Conservation (phyloP, 192 early-diverging fungal species). For the Rhizophagus sp. region DNA sequence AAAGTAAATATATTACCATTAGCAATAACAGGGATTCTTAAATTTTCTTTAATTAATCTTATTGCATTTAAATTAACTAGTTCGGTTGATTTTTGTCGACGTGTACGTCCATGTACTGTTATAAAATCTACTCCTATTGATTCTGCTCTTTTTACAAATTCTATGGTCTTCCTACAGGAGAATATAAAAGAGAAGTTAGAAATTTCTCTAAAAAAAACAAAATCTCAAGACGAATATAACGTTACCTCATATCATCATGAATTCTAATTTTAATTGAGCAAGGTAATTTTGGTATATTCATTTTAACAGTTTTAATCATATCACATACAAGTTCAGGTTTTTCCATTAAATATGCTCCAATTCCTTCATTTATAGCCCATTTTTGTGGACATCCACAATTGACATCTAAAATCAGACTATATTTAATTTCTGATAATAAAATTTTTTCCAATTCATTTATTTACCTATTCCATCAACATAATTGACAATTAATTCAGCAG, state of each 20-base stretch:
- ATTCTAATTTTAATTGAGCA: slow-evolving; percentile 89
- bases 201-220: not conserved
- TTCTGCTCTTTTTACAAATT: slow-evolving; percentile 83
- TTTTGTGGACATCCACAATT: slow-evolving; percentile 98
- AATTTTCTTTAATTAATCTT: slow-evolving; percentile 76
- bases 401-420: slow-evolving; percentile 45
- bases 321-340: slow-evolving; percentile 88
- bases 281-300: slow-evolving; percentile 61
- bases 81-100: slow-evolving; percentile 77
- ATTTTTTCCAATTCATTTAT: not conserved
- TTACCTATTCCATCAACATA: slow-evolving; percentile 68
- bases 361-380: slow-evolving; percentile 90
- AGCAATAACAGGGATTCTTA: slow-evolving; percentile 79
- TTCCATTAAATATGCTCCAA: slow-evolving; percentile 85
- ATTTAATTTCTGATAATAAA: not conserved
- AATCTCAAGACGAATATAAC: not conserved
- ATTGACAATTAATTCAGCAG: slow-evolving; percentile 78
- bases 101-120: slow-evolving; percentile 88
- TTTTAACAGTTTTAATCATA: slow-evolving; percentile 88
- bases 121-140: slow-evolving; percentile 87
- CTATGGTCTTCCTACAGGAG: slow-evolving; percentile 67
- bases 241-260: slow-evolving; percentile 67
- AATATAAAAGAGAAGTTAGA: slow-evolving; percentile 13
- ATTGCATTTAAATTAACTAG: slow-evolving; percentile 82
- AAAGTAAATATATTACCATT: slow-evolving; percentile 85